These are phyloP conservation scores for Arachis hypogaea DNA, from an alignment of 306 rosid species.

Conservation along the genomic window DNA sequence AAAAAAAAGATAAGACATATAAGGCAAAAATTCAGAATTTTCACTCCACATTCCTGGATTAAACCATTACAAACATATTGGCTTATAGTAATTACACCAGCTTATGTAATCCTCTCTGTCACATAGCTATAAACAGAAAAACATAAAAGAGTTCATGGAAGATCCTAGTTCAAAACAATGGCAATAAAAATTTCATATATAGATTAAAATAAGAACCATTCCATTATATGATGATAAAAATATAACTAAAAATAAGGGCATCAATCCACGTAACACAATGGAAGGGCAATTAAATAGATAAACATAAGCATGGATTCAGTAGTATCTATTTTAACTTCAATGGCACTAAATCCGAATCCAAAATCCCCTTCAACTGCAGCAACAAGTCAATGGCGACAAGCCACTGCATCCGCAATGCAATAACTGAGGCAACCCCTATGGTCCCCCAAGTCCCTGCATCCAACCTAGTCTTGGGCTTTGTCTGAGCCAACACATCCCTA, in stretches of 20 bases:
- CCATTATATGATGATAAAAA: conserved; percentile 68
- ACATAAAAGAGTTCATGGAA: neutral
- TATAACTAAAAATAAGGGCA: too few species aligned
- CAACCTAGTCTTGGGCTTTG: conserved; percentile 54
- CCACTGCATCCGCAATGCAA: conserved; percentile 94
- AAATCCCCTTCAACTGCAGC: conserved; percentile 96
- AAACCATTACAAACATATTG: neutral
- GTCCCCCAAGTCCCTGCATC: conserved; percentile 73
- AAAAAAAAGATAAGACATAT: too few species aligned
- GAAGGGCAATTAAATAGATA: too few species aligned
- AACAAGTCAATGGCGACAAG: conserved; percentile 79
- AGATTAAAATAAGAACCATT: too few species aligned
- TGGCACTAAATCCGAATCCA: conserved; percentile 50
- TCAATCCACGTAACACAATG: too few species aligned
- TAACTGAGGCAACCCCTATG: conserved; percentile 86
- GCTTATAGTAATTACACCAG: too few species aligned
- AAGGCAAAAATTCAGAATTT: too few species aligned
- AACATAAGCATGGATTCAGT: too few species aligned
- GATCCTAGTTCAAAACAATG: neutral
- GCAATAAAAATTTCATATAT: conserved; percentile 15
- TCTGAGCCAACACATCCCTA: conserved; percentile 55
- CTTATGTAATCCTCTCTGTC: too few species aligned
- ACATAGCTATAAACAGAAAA: too few species aligned
- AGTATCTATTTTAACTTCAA: too few species aligned
- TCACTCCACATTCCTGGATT: too few species aligned